Evolutionary conservation across 1,139 yeast species (phyloP).

Genomic region (Lodderomyces elongisporus): DNA sequence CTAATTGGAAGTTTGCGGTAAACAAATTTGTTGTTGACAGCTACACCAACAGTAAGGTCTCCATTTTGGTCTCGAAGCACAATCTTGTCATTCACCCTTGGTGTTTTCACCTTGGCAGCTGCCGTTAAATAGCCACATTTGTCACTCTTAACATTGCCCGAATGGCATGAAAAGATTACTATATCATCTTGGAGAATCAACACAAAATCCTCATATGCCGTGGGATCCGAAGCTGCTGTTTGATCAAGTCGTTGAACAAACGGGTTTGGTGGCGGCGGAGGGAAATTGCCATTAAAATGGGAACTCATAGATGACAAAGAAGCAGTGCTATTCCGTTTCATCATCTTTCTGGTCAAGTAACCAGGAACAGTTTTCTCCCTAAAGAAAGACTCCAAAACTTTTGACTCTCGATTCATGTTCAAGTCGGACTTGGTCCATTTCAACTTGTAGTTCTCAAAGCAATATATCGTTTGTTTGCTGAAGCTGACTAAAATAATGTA

Average conservation of each 20-base stretch:
- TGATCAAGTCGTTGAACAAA: constrained; percentile 9
- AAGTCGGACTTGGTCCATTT: constrained; percentile 34
- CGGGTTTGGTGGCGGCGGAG: constrained; percentile 18
- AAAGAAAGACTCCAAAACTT: constrained; percentile 55
- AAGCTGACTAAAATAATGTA: constrained; percentile 55
- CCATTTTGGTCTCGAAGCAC: constrained; percentile 47
- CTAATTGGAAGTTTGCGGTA: constrained; percentile 46
- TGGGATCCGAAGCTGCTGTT: constrained; percentile 7
- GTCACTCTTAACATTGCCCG: constrained; percentile 33
- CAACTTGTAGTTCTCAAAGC: constrained; percentile 55
- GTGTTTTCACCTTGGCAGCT: constrained; percentile 57
- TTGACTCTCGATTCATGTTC: constrained; percentile 16
- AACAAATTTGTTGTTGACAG: constrained; percentile 63
- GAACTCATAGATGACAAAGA: constrained; percentile 19
- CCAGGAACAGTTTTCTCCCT: constrained; percentile 52
- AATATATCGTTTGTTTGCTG: constrained; percentile 44
- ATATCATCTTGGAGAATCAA: constrained; percentile 41
- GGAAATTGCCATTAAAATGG: constrained; percentile 26
- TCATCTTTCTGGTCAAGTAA: constrained; percentile 41
- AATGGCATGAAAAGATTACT: constrained; percentile 43
- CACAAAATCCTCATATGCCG: constrained; percentile 22
- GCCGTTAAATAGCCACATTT: constrained; percentile 14
- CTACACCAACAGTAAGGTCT: constrained; percentile 57
- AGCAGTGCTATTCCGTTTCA: constrained; percentile 22
- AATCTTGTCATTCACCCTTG: constrained; percentile 70